Percentiles rank a stretch among this genome's conserved stretches.
Conservation (phyloP, 2,329 filamentous ascomycete genomes). For the Fusarium sp. region DNA sequence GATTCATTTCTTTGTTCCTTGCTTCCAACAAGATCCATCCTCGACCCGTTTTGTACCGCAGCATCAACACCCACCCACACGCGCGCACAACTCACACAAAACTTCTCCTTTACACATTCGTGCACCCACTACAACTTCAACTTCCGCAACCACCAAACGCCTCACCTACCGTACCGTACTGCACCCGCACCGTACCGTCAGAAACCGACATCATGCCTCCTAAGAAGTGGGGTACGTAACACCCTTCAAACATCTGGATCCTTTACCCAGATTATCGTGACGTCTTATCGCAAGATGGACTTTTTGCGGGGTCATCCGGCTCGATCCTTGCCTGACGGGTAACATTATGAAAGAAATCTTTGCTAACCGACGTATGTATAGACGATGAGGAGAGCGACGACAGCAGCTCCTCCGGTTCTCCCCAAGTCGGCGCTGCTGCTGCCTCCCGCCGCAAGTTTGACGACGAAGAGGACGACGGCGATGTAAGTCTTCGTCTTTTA, state of each 20-base stretch:
- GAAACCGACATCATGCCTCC: constrained; percentile 59
- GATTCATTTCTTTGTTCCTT: constrained; percentile 7
- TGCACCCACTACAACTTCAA: constrained; percentile 9
- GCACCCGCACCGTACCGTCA: constrained; percentile 1
- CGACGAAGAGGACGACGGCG: constrained; percentile 88
- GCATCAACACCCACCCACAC: constrained; percentile 40
- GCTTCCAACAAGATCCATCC: constrained; percentile 29
- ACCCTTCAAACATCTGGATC: constrained; percentile 9
- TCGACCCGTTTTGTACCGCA: constrained; percentile 45
- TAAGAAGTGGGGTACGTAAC: constrained; percentile 61
- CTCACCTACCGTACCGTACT: neutral
- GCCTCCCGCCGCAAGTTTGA: constrained; percentile 78
- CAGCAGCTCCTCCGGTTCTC: constrained; percentile 55
- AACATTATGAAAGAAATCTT: neutral
- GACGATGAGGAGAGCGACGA: constrained; percentile 60
- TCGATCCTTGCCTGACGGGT: constrained; percentile 10
- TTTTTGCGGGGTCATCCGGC: constrained; percentile 28
- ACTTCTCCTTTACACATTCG: constrained; percentile 34
- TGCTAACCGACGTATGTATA: constrained; percentile 40
- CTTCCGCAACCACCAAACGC: constrained; percentile 29
- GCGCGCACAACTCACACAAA: constrained; percentile 44
- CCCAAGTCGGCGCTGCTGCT: constrained; percentile 56
- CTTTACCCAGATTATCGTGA: constrained; percentile 15
- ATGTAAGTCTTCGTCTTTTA: constrained; percentile 69
- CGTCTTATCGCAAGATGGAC: constrained; percentile 26